Evolutionary conservation across 306 rosid genomes (phyloP).

Genomic region (Nissolia schottii): DNA sequence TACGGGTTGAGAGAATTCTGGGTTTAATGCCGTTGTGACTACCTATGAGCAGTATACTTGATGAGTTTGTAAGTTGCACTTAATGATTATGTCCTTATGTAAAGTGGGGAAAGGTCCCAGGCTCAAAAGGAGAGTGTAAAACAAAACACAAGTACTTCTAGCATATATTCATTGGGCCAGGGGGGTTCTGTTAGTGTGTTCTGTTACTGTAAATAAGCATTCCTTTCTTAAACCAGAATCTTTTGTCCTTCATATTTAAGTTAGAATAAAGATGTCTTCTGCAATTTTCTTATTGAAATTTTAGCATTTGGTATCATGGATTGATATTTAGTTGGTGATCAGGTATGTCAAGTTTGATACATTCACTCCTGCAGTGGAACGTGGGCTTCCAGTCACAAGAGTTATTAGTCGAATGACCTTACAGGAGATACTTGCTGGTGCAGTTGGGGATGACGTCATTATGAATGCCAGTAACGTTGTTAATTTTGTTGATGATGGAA

Average conservation of each 20-base stretch:
- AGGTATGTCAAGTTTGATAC: constrained; percentile 99
- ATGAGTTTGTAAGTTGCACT: not conserved
- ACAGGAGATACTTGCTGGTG: constrained; percentile 85
- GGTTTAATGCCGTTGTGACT: not conserved
- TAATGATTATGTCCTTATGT: not conserved
- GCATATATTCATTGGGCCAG: not conserved
- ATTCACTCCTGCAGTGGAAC: constrained; percentile 95
- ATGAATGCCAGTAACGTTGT: constrained; percentile 74
- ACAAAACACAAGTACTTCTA: not conserved
- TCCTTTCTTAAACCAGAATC: not conserved
- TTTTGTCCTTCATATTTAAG: not conserved
- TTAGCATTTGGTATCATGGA: constrained; percentile 16
- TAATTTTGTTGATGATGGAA: constrained; percentile 67
- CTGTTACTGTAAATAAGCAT: not conserved
- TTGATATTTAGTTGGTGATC: constrained; percentile 44
- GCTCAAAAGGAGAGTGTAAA: not conserved
- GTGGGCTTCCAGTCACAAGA: constrained; percentile 95
- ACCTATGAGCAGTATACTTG: not conserved
- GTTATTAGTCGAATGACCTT: constrained; percentile 85
- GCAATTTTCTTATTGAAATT: not conserved
- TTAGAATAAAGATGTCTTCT: not conserved
- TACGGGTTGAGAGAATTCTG: not conserved
- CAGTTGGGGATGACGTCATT: constrained; percentile 73
- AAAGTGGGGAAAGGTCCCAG: not conserved
- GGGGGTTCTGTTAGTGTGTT: too few relatives aligned